These are phyloP conservation scores for Penicillium verhagenii DNA, from an alignment of 495 filamentous ascomycete species.

Conservation along the genomic window DNA sequence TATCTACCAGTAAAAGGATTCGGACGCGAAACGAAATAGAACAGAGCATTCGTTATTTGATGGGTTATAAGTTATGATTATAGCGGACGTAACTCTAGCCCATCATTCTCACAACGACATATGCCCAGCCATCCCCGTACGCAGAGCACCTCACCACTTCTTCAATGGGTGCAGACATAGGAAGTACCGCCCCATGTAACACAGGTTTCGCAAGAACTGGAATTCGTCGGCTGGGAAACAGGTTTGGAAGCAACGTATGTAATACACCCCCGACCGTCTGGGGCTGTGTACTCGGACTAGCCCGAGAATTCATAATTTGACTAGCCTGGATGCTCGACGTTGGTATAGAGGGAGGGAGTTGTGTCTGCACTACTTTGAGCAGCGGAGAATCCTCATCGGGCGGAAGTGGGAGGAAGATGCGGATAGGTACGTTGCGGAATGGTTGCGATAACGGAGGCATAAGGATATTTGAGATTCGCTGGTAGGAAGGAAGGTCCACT, in stretches of 20 bases:
- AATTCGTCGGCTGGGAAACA: slow-evolving; percentile 86
- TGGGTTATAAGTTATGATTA: not conserved
- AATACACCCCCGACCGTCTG: slow-evolving; percentile 83
- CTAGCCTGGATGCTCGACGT: slow-evolving; percentile 24
- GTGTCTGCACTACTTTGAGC: slow-evolving; percentile 69
- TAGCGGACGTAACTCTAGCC: slow-evolving; percentile 24
- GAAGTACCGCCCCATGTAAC: slow-evolving; percentile 81
- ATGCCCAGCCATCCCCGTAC: slow-evolving; percentile 91
- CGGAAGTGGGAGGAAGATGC: slow-evolving; percentile 82
- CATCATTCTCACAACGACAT: slow-evolving; percentile 79
- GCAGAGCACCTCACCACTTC: slow-evolving; percentile 78
- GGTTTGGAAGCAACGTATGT: slow-evolving; percentile 69
- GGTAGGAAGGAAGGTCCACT: slow-evolving; percentile 75
- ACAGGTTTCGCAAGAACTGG: slow-evolving; percentile 89
- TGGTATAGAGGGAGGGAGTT: slow-evolving; percentile 53
- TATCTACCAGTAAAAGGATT: not conserved
- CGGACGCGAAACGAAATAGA: not conserved
- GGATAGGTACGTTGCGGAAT: slow-evolving; percentile 78
- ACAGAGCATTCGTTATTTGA: not conserved
- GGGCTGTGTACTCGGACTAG: slow-evolving; percentile 45
- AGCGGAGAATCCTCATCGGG: slow-evolving; percentile 41
- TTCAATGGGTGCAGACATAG: slow-evolving; percentile 78
- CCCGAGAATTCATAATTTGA: slow-evolving; percentile 26
- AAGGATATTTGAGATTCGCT: slow-evolving; percentile 72
- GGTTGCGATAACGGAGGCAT: slow-evolving; percentile 69